Evolutionary conservation across 2,329 filamentous ascomycete genomes (phyloP), one percentile per base, ranked within the genome.

Genomic region (Coleophoma cylindrospora): DNA sequence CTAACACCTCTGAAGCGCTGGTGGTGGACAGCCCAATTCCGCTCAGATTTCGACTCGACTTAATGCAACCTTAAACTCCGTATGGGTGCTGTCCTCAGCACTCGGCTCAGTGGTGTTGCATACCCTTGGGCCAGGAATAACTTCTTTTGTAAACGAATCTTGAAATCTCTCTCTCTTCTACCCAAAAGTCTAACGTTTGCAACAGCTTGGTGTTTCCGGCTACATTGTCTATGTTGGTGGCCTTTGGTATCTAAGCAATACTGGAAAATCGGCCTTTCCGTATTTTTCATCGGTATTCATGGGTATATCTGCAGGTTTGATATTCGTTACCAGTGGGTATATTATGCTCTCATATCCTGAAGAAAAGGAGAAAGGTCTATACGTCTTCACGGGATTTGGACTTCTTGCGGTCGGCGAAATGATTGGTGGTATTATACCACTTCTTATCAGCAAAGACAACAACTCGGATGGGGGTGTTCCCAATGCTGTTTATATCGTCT

Each of bases 311-410:
- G 60, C 63, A 2, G 61, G 64, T 11, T 52, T 65, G 37, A 55
- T 67, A 11, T 67, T 65, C 51, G 57, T 66, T 17, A 62, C 60
- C 1, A 61, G 58, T 22, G 64, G 64, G 1, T 67, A 64, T 32
- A 63, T 67, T 44, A 56, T 61, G 13, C 61, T 59, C 21, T 59
- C 64, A 0, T 68, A 68, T 40, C 58, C 66, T 3, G 66, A 68
- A 38, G 66, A 68, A 46, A 50, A 57, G 11, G 62, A 68, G 19
- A 61, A 62, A 46, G 64, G 64, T 1, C 52, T 50, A 11, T 67
- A 58, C 44, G 61, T 65, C 41, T 61, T 63, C 9, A 62, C 61
- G 11, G 57, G 56, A 17, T 53, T 63, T 19, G 66, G 64, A 46
- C 57, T 66, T 4, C 60, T 65, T 32, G 64, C 64, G 13, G 48